phyloP scores from a whole-genome alignment of 1,284 basidiomycete genomes.

The Rhodotorula glutinis region DNA sequence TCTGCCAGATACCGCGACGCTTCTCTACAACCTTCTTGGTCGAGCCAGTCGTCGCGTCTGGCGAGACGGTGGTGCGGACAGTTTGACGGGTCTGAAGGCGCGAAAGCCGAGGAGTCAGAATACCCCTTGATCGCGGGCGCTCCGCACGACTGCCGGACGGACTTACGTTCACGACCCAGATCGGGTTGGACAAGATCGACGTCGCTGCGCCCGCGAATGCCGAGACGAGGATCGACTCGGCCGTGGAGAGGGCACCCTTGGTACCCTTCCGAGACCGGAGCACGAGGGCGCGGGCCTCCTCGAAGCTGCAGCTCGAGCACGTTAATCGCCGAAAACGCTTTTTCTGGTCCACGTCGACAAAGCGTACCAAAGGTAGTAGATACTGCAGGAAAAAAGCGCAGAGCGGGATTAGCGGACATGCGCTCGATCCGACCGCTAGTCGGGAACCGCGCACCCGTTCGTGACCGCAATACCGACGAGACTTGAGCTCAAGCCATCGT shows the following conservation, averaged over 20 bases:
- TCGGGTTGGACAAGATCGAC: constrained; percentile 85
- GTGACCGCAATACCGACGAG: constrained; percentile 88
- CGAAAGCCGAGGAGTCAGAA: not conserved
- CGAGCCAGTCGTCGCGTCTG: constrained; percentile 17
- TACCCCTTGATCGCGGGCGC: no score
- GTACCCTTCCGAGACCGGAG: constrained; percentile 31
- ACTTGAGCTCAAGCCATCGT: constrained; percentile 81
- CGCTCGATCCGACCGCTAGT: not conserved
- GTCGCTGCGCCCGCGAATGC: constrained; percentile 83
- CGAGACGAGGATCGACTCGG: constrained; percentile 86
- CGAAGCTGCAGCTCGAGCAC: constrained; percentile 20
- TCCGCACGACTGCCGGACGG: no score
- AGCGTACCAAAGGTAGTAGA: constrained; percentile 69
- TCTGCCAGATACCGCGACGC: constrained; percentile 56
- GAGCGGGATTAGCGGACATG: not conserved
- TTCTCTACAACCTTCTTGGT: constrained; percentile 35
- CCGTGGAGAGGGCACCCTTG: constrained; percentile 64
- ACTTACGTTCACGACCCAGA: constrained; percentile 60
- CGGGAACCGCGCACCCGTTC: constrained; percentile 64
- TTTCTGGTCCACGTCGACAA: not conserved
- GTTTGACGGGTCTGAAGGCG: constrained; percentile 66
- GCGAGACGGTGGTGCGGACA: constrained; percentile 45
- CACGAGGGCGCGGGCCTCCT: constrained; percentile 38
- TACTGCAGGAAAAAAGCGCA: constrained; percentile 50
- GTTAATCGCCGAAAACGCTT: not conserved